These are phyloP conservation scores for Stropharia rugosoannulata DNA, from an alignment of 768 basidiomycete genomes.

Conservation along the genomic window DNA sequence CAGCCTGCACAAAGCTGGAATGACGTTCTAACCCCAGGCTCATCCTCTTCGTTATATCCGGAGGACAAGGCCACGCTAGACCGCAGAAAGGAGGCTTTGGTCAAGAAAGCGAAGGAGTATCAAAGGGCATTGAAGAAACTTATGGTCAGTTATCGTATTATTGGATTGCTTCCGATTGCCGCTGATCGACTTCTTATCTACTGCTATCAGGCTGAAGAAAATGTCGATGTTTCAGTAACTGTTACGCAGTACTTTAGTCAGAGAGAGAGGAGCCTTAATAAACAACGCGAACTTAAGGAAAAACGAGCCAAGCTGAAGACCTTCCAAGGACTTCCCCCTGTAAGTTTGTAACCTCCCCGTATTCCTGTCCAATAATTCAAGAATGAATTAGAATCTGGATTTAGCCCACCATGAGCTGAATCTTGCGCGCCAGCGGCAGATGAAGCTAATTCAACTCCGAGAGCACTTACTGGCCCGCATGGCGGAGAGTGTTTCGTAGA, in stretches of 20 bases:
- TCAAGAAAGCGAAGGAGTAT: conserved; percentile 48
- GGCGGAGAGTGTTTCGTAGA: conserved; percentile 36
- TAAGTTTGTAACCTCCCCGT: conserved; percentile 14
- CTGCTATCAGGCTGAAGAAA: conserved; percentile 24
- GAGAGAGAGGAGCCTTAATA: conserved; percentile 34
- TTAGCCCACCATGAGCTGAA: conserved; percentile 42
- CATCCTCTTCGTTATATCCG: conserved; percentile 10
- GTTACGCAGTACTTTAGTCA: conserved; percentile 37
- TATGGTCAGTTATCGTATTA: conserved; percentile 21
- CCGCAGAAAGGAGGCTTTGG: conserved; percentile 37
- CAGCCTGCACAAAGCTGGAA: conserved; percentile 32
- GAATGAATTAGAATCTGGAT: conserved; percentile 38
- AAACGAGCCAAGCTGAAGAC: conserved; percentile 44
- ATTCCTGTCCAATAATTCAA: neutral
- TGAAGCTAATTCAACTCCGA: conserved; percentile 43
- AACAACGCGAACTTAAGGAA: conserved; percentile 37
- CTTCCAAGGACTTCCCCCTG: conserved; percentile 52
- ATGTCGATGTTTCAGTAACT: conserved; percentile 29
- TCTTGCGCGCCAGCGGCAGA: conserved; percentile 40
- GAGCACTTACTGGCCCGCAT: conserved; percentile 46
- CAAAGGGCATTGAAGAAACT: conserved; percentile 37
- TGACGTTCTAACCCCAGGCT: conserved; percentile 22
- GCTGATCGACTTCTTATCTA: neutral
- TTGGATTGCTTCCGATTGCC: too few species aligned
- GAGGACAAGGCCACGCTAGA: conserved; percentile 33